Conservation (phyloP, 2,329 filamentous ascomycete species). For the Alternaria metachromatica region DNA sequence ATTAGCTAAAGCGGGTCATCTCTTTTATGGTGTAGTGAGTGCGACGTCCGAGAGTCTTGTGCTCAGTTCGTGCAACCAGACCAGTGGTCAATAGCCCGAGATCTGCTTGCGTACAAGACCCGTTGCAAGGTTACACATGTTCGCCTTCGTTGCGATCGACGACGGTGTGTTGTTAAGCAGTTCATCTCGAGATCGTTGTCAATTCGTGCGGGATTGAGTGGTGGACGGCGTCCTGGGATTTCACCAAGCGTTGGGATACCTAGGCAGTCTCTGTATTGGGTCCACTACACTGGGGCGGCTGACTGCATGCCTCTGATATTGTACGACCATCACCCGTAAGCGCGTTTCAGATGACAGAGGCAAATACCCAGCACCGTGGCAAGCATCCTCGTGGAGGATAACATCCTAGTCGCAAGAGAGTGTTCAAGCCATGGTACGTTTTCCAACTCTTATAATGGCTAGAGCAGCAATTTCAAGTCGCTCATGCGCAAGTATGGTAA, state of each 20-base stretch:
- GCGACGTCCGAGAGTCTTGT: conserved; percentile 42
- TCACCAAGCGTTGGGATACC: neutral
- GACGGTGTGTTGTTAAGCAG: neutral
- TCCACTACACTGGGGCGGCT: conserved; percentile 2
- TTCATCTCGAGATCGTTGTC: neutral
- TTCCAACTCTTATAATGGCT: conserved; percentile 1
- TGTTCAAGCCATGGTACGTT: conserved; percentile 12
- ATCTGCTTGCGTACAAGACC: conserved; percentile 20
- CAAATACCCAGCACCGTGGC: conserved; percentile 38
- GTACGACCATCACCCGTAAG: conserved; percentile 16
- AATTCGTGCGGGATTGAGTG: neutral
- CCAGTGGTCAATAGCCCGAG: conserved; percentile 23
- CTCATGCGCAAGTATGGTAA: conserved; percentile 10
- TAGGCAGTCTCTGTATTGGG: neutral
- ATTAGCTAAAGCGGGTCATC: conserved; percentile 31
- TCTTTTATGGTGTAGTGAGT: conserved; percentile 42
- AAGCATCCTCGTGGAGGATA: conserved; percentile 24
- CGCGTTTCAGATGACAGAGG: conserved; percentile 39
- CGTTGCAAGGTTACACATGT: conserved; percentile 31
- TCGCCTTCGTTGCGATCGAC: conserved; percentile 11
- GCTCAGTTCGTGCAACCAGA: conserved; percentile 33
- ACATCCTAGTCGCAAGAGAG: neutral
- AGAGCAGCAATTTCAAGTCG: neutral
- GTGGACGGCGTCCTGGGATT: neutral
- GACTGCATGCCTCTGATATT: conserved; percentile 7